Base-by-base conservation (phyloP, 768 basidiomycete species). In the Rhizopogon sp. region DNA sequence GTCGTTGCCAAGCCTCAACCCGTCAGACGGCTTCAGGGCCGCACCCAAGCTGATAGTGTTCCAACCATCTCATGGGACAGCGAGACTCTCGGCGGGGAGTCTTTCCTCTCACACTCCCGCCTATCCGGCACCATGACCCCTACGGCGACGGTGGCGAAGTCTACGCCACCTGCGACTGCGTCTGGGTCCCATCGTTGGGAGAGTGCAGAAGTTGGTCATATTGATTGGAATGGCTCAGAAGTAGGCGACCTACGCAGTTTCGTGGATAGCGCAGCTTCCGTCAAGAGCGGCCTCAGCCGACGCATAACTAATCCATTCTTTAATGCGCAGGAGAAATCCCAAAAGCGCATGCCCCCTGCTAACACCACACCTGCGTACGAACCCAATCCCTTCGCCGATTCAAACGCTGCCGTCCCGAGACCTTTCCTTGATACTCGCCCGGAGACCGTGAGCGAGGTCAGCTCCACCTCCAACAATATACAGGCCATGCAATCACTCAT, bases 401-500 rank as follows among this genome's bases (percentile, higher is more conserved):
- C 59, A 2, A 47, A 59, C 14, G 53, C 70, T 22, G 56, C 63
- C 14, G 57, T 62, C 31, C 50, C 63, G 2, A 22, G 9, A 39
- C 54, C 70, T 29, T 56, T 62, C 20, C 55, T 62, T 11, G 75
- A 79, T 47, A 4, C 25, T 13, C 35, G 2, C 35, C 11, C 10
- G 35, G 35, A 37, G 35, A 37, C 35, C 35, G 11, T n/a, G 8
- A 14, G 33, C n/a, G 20, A 20, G 29, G 39, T 37, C 6, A 59
- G 63, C 6, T 77, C 77, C 3, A 58, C 66, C 22, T 65, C 73
- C 11, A 77, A 73, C 57, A 80, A 75, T 46, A 76, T 81, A 51
- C 78, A 75, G 43, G 84, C 85, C 14, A 68, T 88, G 60, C 76
- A 75, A 63, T 84, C 83, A n/a, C 73, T 88, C 50, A 78, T 88